phyloP scores from a whole-genome alignment of 371 early-diverging fungal species.

The Umbelopsis sp. region DNA sequence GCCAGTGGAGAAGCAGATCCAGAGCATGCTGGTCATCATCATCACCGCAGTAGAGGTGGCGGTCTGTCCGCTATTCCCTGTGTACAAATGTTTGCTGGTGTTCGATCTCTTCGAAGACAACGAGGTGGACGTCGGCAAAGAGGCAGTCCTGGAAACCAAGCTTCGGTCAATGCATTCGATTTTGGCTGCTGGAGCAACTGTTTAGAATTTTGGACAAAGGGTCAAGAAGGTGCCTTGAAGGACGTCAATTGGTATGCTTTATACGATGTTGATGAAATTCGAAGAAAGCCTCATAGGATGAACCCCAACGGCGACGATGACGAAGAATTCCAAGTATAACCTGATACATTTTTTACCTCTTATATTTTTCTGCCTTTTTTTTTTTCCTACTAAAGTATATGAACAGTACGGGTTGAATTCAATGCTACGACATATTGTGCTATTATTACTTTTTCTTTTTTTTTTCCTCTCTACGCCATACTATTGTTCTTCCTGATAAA shows the following conservation, averaged over 20 bases:
- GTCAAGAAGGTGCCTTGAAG: constrained; percentile 52
- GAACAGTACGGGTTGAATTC: too few species aligned
- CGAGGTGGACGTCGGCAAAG: constrained; percentile 23
- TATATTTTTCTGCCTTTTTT: too few species aligned
- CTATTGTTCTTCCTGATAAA: too few species aligned
- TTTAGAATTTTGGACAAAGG: constrained; percentile 80
- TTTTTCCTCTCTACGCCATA: too few species aligned
- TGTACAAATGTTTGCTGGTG: constrained; percentile 51
- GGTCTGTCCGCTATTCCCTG: constrained; percentile 38
- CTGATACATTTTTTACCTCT: background rate
- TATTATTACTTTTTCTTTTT: too few species aligned
- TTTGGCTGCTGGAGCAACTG: constrained; percentile 76
- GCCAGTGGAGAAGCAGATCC: constrained; percentile 23
- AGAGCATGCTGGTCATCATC: constrained; percentile 4
- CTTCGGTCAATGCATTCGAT: constrained; percentile 62
- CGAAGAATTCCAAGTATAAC: constrained; percentile 10
- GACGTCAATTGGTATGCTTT: constrained; percentile 64
- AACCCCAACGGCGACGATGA: background rate
- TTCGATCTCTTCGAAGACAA: constrained; percentile 42
- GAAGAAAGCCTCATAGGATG: background rate
- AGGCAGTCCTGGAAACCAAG: constrained; percentile 3
- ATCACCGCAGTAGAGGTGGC: background rate
- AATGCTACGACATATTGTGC: too few species aligned
- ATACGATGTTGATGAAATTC: constrained; percentile 46
- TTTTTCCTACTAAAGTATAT: too few species aligned